Evolutionary conservation across 2,329 filamentous ascomycete species (phyloP), one percentile per base, ranked within the genome.

Genomic region (Calonectria pauciramosa): DNA sequence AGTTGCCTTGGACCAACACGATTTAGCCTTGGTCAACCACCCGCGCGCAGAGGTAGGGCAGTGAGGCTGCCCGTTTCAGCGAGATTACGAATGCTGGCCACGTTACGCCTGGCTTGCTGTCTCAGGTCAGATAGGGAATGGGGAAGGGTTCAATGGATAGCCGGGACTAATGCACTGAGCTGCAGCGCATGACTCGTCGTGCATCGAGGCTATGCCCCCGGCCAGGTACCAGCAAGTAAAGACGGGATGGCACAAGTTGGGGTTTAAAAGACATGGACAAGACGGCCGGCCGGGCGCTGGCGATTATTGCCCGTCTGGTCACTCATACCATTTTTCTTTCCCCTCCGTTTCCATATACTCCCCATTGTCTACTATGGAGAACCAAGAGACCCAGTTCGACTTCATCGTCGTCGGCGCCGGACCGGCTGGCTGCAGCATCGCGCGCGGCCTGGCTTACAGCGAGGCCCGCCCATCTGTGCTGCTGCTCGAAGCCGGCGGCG

Each of bases 331-430:
- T 41, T 34, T 28, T 59, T 10, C 4, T 11, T 51, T n/a, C 49
- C 7, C n/a, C 20, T 26, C 59, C 23, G 0, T 6, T 52, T 41
- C 70, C 32, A n/a, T 13, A 11, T 18, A n/a, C 11, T 41, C 10
- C 11, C 16, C 5, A 38, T 38, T 36, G 7, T 23, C 6, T 11
- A 20, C 16, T 10, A 73, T 73, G 71, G 59, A 56, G 20, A 44
- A 41, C 11, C 66, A 66, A 73, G 30, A 59, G 14, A 66, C 30
- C 9, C n/a, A 71, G 32, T 76, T 75, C 60, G 75, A 76, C 73
- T 76, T 76, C 47, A 76, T 77, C 51, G 59, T 77, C 26, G 76
- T 77, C 7, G 76, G 76, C 32, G 74, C 76, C 6, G 76, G 76
- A 7, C 76, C 76, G 30, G 71, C 76, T 36, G 76, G 76, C 23